phyloP scores from a whole-genome alignment of 2,329 filamentous ascomycete genomes.

The Orbilia javanica region DNA sequence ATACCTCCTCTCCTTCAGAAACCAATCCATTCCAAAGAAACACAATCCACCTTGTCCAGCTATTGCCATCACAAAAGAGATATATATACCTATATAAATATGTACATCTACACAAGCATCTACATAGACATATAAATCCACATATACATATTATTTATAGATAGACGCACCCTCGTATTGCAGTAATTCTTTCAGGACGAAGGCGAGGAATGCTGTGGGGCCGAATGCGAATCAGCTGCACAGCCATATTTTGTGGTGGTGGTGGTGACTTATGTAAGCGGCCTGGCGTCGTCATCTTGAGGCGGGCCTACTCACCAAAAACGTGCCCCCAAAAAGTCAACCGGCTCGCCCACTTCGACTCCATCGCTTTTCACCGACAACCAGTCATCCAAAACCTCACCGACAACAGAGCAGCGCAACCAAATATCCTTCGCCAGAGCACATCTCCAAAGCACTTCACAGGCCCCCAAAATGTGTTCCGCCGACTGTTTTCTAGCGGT shows the following conservation, averaged over 20 bases:
- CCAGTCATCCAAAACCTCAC: background rate
- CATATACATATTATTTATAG: too few species aligned
- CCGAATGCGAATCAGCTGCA: constrained; percentile 10
- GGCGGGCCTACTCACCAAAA: constrained; percentile 22
- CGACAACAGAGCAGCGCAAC: background rate
- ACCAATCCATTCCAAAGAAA: background rate
- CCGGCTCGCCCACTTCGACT: background rate
- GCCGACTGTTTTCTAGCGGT: constrained; percentile 69
- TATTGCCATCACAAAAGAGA: background rate
- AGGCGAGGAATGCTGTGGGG: background rate
- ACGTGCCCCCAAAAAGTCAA: background rate
- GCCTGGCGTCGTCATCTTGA: constrained; percentile 12
- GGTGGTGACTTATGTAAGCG: constrained; percentile 21
- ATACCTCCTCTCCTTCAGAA: constrained; percentile 8
- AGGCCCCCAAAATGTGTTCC: constrained; percentile 40
- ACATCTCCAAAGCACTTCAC: constrained; percentile 1
- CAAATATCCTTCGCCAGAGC: background rate
- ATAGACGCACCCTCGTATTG: too few species aligned
- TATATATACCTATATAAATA: background rate
- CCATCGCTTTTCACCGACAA: constrained; percentile 8
- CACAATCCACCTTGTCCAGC: background rate
- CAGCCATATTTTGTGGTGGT: background rate
- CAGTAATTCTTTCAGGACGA: too few species aligned
- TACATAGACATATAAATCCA: too few species aligned
- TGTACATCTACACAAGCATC: background rate